A percentile compares a stretch with the other conserved stretches of the same genome.
Conservation (phyloP, 257 asterid species). For the Capsicum pubescens region DNA sequence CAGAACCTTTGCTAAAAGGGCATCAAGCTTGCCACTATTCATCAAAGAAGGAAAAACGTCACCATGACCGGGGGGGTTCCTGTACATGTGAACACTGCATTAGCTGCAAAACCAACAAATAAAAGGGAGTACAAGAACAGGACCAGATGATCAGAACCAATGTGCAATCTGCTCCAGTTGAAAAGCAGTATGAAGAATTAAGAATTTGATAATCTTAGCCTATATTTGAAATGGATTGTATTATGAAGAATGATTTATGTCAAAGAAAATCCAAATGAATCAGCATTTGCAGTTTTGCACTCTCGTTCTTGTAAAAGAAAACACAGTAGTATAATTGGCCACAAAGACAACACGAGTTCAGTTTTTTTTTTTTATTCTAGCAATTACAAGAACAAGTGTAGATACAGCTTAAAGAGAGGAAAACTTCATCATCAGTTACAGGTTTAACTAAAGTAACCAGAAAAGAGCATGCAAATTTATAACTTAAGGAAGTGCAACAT, state of each 20-base stretch:
- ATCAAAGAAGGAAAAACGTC: conserved; percentile 93
- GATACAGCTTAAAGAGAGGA: neutral
- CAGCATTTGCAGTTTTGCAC: neutral
- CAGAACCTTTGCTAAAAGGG: conserved; percentile 75
- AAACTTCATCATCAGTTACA: conserved; percentile 12
- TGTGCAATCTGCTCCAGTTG: conserved; percentile 3
- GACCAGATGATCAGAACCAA: neutral
- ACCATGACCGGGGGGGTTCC: conserved; percentile 99
- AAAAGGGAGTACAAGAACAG: neutral
- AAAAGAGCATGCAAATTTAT: neutral
- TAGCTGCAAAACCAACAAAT: neutral
- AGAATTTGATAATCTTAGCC: neutral
- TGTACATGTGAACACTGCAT: conserved; percentile 41
- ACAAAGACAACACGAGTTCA: neutral
- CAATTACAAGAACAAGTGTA: neutral
- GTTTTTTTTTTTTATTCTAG: no score
- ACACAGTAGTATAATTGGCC: neutral
- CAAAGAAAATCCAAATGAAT: neutral
- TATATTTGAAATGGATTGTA: neutral
- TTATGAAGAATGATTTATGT: conserved; percentile 7
- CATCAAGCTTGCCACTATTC: conserved; percentile 97
- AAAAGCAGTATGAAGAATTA: neutral
- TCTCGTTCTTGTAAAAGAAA: conserved; percentile 1
- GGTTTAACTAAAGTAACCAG: conserved; percentile 11
- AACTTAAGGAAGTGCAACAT: neutral